Evolutionary conservation across 306 rosid species (phyloP).

Genomic region (Lagenaria siceraria): DNA sequence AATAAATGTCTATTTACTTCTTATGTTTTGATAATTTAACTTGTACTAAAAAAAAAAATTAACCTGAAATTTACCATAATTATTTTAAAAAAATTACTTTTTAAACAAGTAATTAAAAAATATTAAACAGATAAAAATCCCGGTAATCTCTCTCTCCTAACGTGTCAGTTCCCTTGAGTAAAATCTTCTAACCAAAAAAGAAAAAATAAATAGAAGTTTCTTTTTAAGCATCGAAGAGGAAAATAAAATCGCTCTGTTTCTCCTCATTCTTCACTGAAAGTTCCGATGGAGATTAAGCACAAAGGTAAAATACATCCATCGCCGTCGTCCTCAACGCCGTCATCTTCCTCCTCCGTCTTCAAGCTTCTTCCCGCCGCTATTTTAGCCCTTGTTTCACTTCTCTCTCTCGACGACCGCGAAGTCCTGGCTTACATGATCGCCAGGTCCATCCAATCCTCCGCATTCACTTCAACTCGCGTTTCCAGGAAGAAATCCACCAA

Average conservation of each 20-base stretch:
- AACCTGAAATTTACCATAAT: neutral
- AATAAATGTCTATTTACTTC: too few relatives aligned
- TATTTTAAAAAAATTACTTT: neutral
- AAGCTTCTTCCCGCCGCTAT: constrained; percentile 44
- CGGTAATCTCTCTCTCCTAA: neutral
- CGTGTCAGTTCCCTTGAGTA: neutral
- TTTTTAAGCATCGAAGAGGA: neutral
- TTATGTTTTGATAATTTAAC: too few relatives aligned
- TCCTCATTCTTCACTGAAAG: constrained; percentile 17
- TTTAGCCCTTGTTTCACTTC: constrained; percentile 28
- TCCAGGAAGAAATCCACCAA: constrained; percentile 17
- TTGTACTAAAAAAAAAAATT: too few relatives aligned
- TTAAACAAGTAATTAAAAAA: neutral
- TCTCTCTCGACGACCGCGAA: constrained; percentile 41
- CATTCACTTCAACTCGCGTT: constrained; percentile 1
- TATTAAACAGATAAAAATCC: neutral
- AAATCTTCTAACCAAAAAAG: neutral
- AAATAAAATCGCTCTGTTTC: neutral
- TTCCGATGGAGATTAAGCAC: constrained; percentile 39
- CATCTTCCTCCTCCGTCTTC: constrained; percentile 13
- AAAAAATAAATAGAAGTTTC: neutral
- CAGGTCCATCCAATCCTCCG: constrained; percentile 26
- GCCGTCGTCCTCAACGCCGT: constrained; percentile 11
- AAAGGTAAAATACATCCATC: constrained; percentile 51
- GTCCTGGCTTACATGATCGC: constrained; percentile 51